Evolutionary conservation across 305 asterid genomes (phyloP).

Genomic region (Fraxinus xanthoxyloides): DNA sequence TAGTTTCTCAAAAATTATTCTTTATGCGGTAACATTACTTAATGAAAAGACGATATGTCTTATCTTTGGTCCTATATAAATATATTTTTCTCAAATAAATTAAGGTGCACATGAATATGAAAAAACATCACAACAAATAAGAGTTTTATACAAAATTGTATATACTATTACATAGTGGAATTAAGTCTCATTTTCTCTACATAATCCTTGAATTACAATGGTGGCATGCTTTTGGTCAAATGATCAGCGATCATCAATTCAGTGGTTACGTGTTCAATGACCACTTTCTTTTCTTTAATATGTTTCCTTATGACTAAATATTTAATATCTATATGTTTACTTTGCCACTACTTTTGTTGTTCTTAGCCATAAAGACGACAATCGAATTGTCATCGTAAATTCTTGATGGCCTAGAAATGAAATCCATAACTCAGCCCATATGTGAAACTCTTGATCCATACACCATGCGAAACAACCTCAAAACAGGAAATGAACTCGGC

Average conservation of each 20-base stretch:
- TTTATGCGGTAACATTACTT: not conserved
- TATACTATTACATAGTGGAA: not conserved
- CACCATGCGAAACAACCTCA: not conserved
- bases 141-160: not conserved
- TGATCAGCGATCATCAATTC: not conserved
- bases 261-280: not conserved
- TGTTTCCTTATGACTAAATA: not conserved
- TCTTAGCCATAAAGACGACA: no score
- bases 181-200: not conserved
- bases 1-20: not conserved
- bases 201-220: not conserved
- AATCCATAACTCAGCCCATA: not conserved
- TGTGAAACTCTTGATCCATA: no score
- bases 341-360: not conserved
- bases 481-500: not conserved
- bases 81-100: not conserved
- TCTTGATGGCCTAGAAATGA: not conserved
- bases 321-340: no score
- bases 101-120: not conserved
- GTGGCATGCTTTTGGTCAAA: not conserved
- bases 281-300: not conserved
- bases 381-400: not conserved
- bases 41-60: not conserved
- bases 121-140: not conserved
- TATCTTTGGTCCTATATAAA: not conserved